Evolutionary conservation across 331 rosid genomes (phyloP), one percentile per base, ranked within the genome.

Genomic region (Rosa hybrid): DNA sequence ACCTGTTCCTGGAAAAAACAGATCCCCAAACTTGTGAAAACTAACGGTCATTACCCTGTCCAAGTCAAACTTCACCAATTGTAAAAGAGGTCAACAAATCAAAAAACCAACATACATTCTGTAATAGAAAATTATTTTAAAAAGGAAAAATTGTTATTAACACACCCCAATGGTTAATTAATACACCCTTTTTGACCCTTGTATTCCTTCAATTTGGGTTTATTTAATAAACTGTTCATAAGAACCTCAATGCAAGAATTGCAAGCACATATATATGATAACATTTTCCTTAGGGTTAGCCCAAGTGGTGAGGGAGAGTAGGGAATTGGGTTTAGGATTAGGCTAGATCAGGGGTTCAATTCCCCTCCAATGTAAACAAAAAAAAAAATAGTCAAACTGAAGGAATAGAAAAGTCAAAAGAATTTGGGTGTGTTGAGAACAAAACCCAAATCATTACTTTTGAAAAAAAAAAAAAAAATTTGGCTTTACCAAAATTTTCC

Each of bases 21-120:
- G 21, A 81, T 95, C 99, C 76, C 99, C 98, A 83, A 74, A 95
- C 91, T 93, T 95, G 91, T 95, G 99, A 87, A 93, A 95, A 76
- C 99, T 95, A 78, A 95, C 97, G 12, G 99, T 95, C 99, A 95
- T 95, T 83, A 95, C 99, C 96, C 98, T 95, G 94, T 76, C 83
- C 63, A 90, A 38, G 78, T 74, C 65, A 85, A 84, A 75, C 48
- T 77, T 83, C 34, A 75, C 42, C 18, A 68, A 81, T 54, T 87
- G 49, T 71, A 83, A 78, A 42, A n/a, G 44, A 72, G 81, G 70
- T 80, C 72, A 84, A 77, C 72, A 72, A 74, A 84, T 34, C 59
- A 78, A 8, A 48, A 57, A 12, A 46, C 73, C 59, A 25, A 62
- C 44, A 56, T 23, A 75, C 53, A 83, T 39, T 49, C 44, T 34